phyloP scores from a whole-genome alignment of 768 basidiomycete species.

The Porpolomopsis calyptriformis region DNA sequence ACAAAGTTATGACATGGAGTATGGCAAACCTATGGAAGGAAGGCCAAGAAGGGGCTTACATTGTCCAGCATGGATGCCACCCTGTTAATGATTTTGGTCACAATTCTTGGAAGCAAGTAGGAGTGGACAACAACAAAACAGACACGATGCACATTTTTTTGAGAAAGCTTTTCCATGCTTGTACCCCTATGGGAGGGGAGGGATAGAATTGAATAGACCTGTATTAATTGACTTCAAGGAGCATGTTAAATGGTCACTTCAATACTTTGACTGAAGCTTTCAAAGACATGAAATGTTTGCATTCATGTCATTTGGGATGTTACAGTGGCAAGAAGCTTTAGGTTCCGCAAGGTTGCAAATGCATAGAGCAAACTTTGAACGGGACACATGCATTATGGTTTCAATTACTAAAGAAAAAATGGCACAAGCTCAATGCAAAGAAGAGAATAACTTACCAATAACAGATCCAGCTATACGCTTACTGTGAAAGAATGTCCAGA shows the following conservation, averaged over 20 bases:
- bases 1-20: constrained; percentile 17
- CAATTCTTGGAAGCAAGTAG: constrained; percentile 4
- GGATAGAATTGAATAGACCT: too few species aligned
- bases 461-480: constrained; percentile 14
- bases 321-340: too few species aligned
- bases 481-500: constrained; percentile 14
- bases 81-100: constrained; percentile 23
- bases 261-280: too few species aligned
- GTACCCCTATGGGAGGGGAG: constrained; percentile 24
- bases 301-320: too few species aligned
- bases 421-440: constrained; percentile 18
- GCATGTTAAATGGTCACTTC: too few species aligned
- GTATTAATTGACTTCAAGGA: too few species aligned
- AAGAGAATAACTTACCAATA: constrained; percentile 12
- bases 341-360: too few species aligned
- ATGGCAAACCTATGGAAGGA: constrained; percentile 13
- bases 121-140: not conserved
- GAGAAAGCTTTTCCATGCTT: constrained; percentile 17
- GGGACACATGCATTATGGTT: constrained; percentile 13
- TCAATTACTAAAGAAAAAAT: constrained; percentile 17
- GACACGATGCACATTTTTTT: constrained; percentile 13
- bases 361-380: constrained; percentile 16
- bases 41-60: constrained; percentile 16
- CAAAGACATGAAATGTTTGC: too few species aligned
- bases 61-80: constrained; percentile 13